Evolutionary conservation across 208 protist species (phyloP).

Genomic region (Crithidia brevicula): DNA sequence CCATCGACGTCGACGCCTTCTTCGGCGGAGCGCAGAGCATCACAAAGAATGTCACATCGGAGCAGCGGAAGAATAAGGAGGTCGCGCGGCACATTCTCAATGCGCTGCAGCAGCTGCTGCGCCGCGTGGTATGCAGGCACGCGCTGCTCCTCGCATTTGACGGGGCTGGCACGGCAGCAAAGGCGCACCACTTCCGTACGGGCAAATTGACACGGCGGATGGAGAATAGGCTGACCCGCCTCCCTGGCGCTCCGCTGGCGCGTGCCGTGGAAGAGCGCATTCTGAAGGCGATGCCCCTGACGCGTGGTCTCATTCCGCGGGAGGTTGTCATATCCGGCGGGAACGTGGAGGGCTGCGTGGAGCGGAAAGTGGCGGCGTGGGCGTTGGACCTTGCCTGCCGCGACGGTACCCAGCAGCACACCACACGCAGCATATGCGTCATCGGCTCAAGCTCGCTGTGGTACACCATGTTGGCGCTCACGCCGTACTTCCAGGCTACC

Average conservation of each 20-base stretch:
- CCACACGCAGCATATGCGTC: slow-evolving; percentile 67
- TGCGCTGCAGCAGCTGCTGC: slow-evolving; percentile 71
- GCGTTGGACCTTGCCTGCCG: slow-evolving; percentile 83
- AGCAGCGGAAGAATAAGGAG: slow-evolving; percentile 71
- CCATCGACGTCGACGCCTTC: slow-evolving; percentile 66
- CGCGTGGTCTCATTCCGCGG: slow-evolving; percentile 36
- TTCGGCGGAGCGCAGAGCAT: slow-evolving; percentile 68
- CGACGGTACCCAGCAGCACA: slow-evolving; percentile 54
- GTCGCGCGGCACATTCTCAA: slow-evolving; percentile 65
- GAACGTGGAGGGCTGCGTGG: slow-evolving; percentile 64
- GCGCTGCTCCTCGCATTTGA: slow-evolving; percentile 75
- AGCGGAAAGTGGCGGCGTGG: slow-evolving; percentile 88
- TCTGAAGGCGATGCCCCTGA: slow-evolving; percentile 71
- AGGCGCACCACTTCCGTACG: slow-evolving; percentile 46
- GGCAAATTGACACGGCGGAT: slow-evolving; percentile 39
- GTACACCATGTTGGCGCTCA: slow-evolving; percentile 71
- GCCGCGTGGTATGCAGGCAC: slow-evolving; percentile 53
- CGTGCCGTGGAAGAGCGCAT: slow-evolving; percentile 83
- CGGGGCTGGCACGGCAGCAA: slow-evolving; percentile 67
- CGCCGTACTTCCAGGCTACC: slow-evolving; percentile 69
- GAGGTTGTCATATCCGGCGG: slow-evolving; percentile 83
- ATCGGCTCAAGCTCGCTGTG: slow-evolving; percentile 73
- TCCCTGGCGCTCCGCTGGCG: slow-evolving; percentile 72
- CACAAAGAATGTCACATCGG: slow-evolving; percentile 56
- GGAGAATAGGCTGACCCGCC: slow-evolving; percentile 54